These are phyloP conservation scores for Circinella umbellata DNA, from an alignment of 371 early-diverging fungal genomes.

Conservation along the genomic window DNA sequence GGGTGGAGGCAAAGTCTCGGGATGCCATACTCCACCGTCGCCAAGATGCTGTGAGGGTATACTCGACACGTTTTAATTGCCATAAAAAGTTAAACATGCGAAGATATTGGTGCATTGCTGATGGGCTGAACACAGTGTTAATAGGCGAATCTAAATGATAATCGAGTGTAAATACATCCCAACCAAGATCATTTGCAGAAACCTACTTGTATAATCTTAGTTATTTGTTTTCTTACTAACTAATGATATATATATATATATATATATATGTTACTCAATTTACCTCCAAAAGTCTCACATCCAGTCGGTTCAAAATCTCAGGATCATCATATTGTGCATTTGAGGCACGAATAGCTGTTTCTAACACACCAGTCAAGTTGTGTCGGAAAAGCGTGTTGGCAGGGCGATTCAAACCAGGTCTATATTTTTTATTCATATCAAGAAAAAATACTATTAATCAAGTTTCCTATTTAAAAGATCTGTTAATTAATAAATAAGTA, in stretches of 20 bases:
- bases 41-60: conserved; percentile 80
- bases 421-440: conserved; percentile 11
- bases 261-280: neutral
- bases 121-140: conserved; percentile 78
- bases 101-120: conserved; percentile 81
- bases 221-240: neutral
- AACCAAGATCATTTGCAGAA: conserved; percentile 79
- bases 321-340: conserved; percentile 89
- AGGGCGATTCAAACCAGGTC: conserved; percentile 71
- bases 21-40: conserved; percentile 74
- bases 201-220: conserved; percentile 32
- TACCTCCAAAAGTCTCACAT: conserved; percentile 76
- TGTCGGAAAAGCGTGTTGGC: conserved; percentile 84
- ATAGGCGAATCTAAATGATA: conserved; percentile 88
- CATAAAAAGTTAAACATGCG: conserved; percentile 89
- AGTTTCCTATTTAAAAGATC: too few species aligned
- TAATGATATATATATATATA: too few species aligned
- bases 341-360: conserved; percentile 87
- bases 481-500: neutral
- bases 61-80: conserved; percentile 88
- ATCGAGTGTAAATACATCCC: conserved; percentile 92
- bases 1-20: conserved; percentile 47
- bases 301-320: conserved; percentile 78
- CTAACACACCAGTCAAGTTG: conserved; percentile 85
- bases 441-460: too few species aligned